Conservation (phyloP, 768 basidiomycete species). For the Hypsizygus marmoreus region DNA sequence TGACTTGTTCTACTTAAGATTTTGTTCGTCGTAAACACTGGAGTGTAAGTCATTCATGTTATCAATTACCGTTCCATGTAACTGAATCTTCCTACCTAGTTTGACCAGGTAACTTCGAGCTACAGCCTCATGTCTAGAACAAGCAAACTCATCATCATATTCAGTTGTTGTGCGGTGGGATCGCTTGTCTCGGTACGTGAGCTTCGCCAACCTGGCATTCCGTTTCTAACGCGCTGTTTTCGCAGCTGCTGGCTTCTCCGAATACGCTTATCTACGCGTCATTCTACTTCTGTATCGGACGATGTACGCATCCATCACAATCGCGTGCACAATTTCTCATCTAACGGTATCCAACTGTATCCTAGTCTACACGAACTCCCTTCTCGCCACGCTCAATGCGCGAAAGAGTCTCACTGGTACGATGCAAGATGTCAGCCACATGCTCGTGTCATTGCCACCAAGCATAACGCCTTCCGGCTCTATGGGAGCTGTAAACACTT, state of each 20-base stretch:
- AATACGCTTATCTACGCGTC: conserved; percentile 31
- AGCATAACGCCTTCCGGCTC: conserved; percentile 5
- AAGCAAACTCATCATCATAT: background rate
- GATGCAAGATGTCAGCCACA: conserved; percentile 15
- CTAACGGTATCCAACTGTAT: background rate
- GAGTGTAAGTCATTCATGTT: conserved; percentile 12
- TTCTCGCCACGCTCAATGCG: conserved; percentile 26
- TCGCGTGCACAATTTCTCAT: too few relatives aligned
- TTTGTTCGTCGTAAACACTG: conserved; percentile 23
- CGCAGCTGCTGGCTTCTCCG: conserved; percentile 26
- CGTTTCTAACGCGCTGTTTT: background rate
- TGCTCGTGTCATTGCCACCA: conserved; percentile 15
- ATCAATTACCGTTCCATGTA: background rate
- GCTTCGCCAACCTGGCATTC: background rate
- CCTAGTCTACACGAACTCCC: conserved; percentile 29
- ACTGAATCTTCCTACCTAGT: background rate
- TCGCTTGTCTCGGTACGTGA: conserved; percentile 11
- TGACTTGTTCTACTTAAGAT: conserved; percentile 13
- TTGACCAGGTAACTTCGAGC: conserved; percentile 8
- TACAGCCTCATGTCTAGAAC: too few relatives aligned
- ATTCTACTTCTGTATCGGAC: conserved; percentile 35
- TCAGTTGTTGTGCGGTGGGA: conserved; percentile 12
- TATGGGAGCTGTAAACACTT: too few relatives aligned
- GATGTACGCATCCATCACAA: conserved; percentile 21
- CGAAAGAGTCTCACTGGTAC: conserved; percentile 13